These are phyloP conservation scores for Lagenidium giganteum DNA, from an alignment of 352 stramenopile genomes.

Conservation along the genomic window DNA sequence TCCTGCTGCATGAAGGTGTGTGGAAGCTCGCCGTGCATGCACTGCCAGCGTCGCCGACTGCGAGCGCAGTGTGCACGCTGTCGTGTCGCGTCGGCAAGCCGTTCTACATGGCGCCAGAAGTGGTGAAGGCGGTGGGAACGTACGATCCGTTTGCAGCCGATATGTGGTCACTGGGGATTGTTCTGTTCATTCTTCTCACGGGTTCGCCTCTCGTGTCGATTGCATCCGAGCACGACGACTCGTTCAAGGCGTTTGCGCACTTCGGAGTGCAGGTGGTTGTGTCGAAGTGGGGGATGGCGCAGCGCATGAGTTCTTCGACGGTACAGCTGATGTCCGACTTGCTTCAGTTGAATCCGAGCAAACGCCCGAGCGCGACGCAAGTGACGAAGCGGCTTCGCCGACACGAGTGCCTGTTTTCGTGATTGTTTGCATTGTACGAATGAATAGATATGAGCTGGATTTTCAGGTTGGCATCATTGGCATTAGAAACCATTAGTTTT, in stretches of 20 bases:
- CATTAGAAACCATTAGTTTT: no score
- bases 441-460: no score
- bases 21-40: no score
- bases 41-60: constrained; percentile 57
- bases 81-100: constrained; percentile 57
- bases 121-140: constrained; percentile 18
- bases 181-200: constrained; percentile 70
- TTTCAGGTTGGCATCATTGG: no score
- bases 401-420: no score
- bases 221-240: constrained; percentile 19
- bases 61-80: constrained; percentile 26
- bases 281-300: no score
- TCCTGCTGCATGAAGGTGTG: constrained; percentile 31
- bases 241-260: constrained; percentile 23
- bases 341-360: no score
- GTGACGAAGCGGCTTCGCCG: no score
- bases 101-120: constrained; percentile 79
- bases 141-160: constrained; percentile 68
- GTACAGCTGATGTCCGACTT: no score
- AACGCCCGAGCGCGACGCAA: no score
- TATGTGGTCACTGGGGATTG: constrained; percentile 81
- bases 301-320: no score
- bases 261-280: constrained; percentile 36
- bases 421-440: no score
- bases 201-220: constrained; percentile 28